phyloP scores from a whole-genome alignment of 2,329 filamentous ascomycete species.

The Penicillium hesseltinei region DNA sequence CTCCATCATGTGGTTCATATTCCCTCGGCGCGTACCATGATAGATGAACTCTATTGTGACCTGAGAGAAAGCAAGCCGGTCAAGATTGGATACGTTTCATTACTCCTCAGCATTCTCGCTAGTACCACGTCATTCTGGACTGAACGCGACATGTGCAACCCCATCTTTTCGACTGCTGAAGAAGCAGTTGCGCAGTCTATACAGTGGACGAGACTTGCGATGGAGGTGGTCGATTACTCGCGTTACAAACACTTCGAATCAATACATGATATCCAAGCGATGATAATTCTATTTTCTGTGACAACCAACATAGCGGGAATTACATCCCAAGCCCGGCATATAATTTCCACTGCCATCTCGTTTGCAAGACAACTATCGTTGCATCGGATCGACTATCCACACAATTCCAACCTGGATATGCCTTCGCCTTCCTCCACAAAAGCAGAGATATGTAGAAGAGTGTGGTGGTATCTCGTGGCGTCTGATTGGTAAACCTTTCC shows the following conservation, averaged over 20 bases:
- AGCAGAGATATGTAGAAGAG: slow-evolving; percentile 39
- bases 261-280: slow-evolving; percentile 39
- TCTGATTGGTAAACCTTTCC: slow-evolving; percentile 36
- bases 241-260: slow-evolving; percentile 22
- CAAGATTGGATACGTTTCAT: slow-evolving; percentile 27
- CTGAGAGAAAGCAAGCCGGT: slow-evolving; percentile 20
- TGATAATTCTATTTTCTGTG: slow-evolving; percentile 37
- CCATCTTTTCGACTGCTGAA: slow-evolving; percentile 17
- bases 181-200: slow-evolving; percentile 30
- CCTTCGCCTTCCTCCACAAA: slow-evolving; percentile 26
- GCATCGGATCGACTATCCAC: slow-evolving; percentile 21
- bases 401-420: slow-evolving; percentile 12
- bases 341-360: slow-evolving; percentile 33
- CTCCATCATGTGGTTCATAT: slow-evolving; percentile 37
- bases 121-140: slow-evolving; percentile 36
- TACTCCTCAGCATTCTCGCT: slow-evolving; percentile 35
- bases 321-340: slow-evolving; percentile 31
- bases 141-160: slow-evolving; percentile 12
- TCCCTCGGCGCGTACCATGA: slow-evolving; percentile 26
- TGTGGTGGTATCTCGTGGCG: slow-evolving; percentile 44
- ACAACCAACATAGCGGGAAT: slow-evolving; percentile 37
- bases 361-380: slow-evolving; percentile 20
- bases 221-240: slow-evolving; percentile 37
- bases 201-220: slow-evolving; percentile 31
- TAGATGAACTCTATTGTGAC: slow-evolving; percentile 32